Percentiles rank a stretch among this genome's conserved stretches.
phyloP scores from a whole-genome alignment of 1,284 basidiomycete genomes.

The Tilletia caries region DNA sequence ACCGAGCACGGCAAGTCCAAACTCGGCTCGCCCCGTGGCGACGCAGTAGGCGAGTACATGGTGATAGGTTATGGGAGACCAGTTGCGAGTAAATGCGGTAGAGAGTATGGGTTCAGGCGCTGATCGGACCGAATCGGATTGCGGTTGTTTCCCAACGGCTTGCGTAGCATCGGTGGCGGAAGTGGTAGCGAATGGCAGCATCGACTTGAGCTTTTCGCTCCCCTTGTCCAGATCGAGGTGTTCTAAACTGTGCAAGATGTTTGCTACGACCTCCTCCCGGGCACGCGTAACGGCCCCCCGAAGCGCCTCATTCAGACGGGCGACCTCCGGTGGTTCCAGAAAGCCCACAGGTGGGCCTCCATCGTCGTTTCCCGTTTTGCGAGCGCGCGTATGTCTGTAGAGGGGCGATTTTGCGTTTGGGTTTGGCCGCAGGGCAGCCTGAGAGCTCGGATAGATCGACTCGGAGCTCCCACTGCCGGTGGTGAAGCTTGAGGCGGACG shows the following conservation, averaged over 20 bases:
- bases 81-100: constrained; percentile 22
- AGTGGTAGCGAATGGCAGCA: not conserved
- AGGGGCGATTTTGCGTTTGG: constrained; percentile 6
- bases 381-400: constrained; percentile 3
- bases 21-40: constrained; percentile 33
- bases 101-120: not conserved
- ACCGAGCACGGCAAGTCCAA: constrained; percentile 27
- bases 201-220: not conserved
- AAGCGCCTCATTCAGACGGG: constrained; percentile 11
- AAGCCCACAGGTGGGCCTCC: not conserved
- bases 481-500: not conserved
- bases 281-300: not conserved
- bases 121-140: not conserved
- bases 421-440: constrained; percentile 5
- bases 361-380: not conserved
- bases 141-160: not conserved
- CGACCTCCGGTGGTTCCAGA: not conserved
- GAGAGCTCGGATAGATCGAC: not conserved
- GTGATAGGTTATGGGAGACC: constrained; percentile 34
- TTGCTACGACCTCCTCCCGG: not conserved
- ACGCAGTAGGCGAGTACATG: constrained; percentile 29
- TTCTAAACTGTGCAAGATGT: not conserved
- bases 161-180: not conserved
- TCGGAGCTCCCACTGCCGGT: not conserved
- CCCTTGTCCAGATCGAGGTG: not conserved